Percentiles rank a stretch among this genome's conserved stretches.
These are phyloP conservation scores for Pythium phragmiticola DNA, from an alignment of 352 stramenopile species.

Conservation along the genomic window DNA sequence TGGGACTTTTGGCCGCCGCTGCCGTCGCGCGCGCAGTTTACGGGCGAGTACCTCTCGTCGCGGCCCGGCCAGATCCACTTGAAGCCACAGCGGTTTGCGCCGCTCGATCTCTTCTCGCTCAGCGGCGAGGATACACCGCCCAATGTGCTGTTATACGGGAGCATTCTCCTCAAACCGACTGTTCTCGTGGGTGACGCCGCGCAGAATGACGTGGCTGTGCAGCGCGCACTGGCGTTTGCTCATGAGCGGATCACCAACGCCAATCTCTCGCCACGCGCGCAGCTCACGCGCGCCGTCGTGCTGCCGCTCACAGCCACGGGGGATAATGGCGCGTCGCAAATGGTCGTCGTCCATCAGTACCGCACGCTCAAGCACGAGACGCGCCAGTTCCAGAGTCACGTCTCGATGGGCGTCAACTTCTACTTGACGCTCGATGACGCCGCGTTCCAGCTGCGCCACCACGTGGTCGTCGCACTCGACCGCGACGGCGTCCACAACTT, in stretches of 20 bases:
- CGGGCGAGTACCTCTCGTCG: conserved; percentile 55
- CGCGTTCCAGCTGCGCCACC: conserved; percentile 52
- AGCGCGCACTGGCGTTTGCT: conserved; percentile 43
- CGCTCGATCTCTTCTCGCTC: conserved; percentile 64
- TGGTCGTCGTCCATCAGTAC: conserved; percentile 64
- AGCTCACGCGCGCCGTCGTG: conserved; percentile 33
- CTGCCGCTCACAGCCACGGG: conserved; percentile 57
- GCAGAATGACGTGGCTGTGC: conserved; percentile 38
- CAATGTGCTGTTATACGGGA: conserved; percentile 66
- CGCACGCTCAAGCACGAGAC: conserved; percentile 30
- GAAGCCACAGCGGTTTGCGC: conserved; percentile 45
- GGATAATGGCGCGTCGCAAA: conserved; percentile 67
- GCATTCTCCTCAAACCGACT: conserved; percentile 45
- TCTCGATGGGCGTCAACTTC: conserved; percentile 71
- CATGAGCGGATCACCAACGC: conserved; percentile 41
- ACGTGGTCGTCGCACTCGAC: conserved; percentile 65
- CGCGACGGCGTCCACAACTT: conserved; percentile 69
- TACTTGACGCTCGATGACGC: conserved; percentile 66
- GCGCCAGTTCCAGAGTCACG: conserved; percentile 56
- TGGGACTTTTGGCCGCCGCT: conserved; percentile 78
- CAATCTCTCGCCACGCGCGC: conserved; percentile 41
- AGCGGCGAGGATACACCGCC: conserved; percentile 7
- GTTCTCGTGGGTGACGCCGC: conserved; percentile 29
- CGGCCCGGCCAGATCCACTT: conserved; percentile 44
- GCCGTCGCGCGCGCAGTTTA: conserved; percentile 42